A percentile compares a stretch with the other conserved stretches of the same genome.
These are phyloP conservation scores for Gypsophila paniculata DNA, from an alignment of 179 eudicot species.

Conservation along the genomic window DNA sequence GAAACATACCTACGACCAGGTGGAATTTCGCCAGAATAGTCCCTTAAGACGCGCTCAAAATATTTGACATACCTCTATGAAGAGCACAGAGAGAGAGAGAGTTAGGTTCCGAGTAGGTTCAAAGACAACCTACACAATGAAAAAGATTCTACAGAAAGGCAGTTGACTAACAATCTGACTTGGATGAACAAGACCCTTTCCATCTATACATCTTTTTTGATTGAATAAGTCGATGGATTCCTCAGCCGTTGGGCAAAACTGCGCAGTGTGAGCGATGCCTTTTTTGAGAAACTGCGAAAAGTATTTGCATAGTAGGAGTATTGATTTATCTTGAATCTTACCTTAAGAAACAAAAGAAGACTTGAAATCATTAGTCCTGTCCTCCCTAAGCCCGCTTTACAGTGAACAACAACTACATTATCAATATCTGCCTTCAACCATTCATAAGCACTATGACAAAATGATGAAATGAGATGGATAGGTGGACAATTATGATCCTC, in stretches of 20 bases:
- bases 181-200: constrained; percentile 89
- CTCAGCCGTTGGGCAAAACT: constrained; percentile 97
- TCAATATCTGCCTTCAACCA: constrained; percentile 92
- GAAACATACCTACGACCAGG: constrained; percentile 78
- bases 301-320: neutral
- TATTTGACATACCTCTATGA: constrained; percentile 88
- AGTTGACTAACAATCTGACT: constrained; percentile 86
- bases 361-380: constrained; percentile 93
- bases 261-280: constrained; percentile 18
- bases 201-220: constrained; percentile 95
- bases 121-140: constrained; percentile 18
- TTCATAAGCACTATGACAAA: constrained; percentile 83
- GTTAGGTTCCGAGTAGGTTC: constrained; percentile 6
- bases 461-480: constrained; percentile 61
- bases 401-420: constrained; percentile 92
- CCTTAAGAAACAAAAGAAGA: constrained; percentile 87
- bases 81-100: constrained; percentile 21
- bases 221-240: constrained; percentile 91
- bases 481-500: constrained; percentile 99
- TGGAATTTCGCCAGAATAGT: constrained; percentile 67
- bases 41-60: constrained; percentile 68
- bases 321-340: constrained; percentile 26
- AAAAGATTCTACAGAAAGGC: constrained; percentile 10
- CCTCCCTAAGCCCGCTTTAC: constrained; percentile 96
- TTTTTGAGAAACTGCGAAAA: constrained; percentile 12